Percentiles rank a stretch among this genome's conserved stretches.
Evolutionary conservation across 2,329 filamentous ascomycete genomes (phyloP).

Genomic region (Epicoccum sorghinum): DNA sequence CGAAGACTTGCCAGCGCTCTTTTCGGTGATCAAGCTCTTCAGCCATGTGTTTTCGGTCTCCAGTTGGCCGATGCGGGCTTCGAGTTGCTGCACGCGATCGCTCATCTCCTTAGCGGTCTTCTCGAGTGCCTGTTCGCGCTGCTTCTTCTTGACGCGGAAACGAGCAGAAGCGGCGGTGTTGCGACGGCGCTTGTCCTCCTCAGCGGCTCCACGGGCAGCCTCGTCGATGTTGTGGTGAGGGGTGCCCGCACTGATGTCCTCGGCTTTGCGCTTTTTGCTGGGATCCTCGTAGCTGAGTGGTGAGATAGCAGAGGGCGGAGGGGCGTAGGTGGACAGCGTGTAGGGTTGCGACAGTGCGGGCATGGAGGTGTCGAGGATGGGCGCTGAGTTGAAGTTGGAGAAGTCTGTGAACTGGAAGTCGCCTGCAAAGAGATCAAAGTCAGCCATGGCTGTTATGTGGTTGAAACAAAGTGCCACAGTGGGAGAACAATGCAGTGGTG

Average conservation of each 20-base stretch:
- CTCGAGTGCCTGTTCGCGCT: conserved; percentile 59
- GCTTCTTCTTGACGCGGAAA: conserved; percentile 63
- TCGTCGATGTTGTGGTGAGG: conserved; percentile 51
- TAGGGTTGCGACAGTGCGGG: conserved; percentile 35
- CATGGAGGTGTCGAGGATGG: conserved; percentile 42
- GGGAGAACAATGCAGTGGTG: conserved; percentile 4
- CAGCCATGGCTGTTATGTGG: conserved; percentile 35
- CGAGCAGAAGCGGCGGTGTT: conserved; percentile 60
- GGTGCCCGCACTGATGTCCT: conserved; percentile 39
- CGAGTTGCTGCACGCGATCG: conserved; percentile 57
- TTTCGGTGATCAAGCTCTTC: conserved; percentile 59
- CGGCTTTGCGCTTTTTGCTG: conserved; percentile 57
- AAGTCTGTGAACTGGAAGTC: conserved; percentile 57
- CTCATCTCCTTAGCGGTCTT: conserved; percentile 59
- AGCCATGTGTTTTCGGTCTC: conserved; percentile 62
- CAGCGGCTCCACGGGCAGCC: conserved; percentile 53
- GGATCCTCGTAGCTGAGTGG: conserved; percentile 36
- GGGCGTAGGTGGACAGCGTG: conserved; percentile 35
- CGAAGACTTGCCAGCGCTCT: conserved; percentile 48
- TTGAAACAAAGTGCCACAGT: not conserved
- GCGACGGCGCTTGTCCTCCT: conserved; percentile 60
- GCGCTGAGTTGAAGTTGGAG: conserved; percentile 44
- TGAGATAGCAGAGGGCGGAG: conserved; percentile 37
- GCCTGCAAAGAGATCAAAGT: conserved; percentile 46
- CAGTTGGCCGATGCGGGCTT: conserved; percentile 60